Conservation (phyloP, 2,329 filamentous ascomycete species). For the Aspergillus sp. region DNA sequence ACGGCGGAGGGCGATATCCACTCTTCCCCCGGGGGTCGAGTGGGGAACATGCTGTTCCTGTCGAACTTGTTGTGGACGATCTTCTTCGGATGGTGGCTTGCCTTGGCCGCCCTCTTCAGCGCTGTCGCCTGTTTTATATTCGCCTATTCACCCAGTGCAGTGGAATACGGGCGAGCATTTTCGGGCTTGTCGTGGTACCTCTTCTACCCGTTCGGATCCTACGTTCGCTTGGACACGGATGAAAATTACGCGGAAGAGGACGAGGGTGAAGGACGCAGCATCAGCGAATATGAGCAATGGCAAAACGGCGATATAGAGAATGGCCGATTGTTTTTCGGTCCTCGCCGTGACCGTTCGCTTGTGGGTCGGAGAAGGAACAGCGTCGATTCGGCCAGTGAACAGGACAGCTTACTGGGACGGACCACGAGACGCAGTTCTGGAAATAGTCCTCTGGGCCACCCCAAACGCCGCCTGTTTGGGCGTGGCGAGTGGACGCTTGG, state of each 20-base stretch:
- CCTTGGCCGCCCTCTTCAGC: constrained; percentile 69
- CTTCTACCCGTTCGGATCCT: constrained; percentile 95
- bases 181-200: constrained; percentile 82
- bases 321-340: constrained; percentile 92
- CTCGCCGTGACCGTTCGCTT: constrained; percentile 70
- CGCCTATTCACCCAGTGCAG: constrained; percentile 72
- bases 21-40: constrained; percentile 82
- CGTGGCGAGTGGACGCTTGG: constrained; percentile 94
- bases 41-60: constrained; percentile 77
- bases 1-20: constrained; percentile 96
- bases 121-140: constrained; percentile 77
- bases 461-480: constrained; percentile 87
- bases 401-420: constrained; percentile 79
- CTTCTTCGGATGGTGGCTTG: constrained; percentile 95
- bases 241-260: constrained; percentile 94
- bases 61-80: constrained; percentile 92
- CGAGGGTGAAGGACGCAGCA: constrained; percentile 90
- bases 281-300: constrained; percentile 99
- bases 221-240: constrained; percentile 88
- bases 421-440: constrained; percentile 51
- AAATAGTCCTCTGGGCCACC: constrained; percentile 42
- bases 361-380: constrained; percentile 84
- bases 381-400: constrained; percentile 84
- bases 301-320: constrained; percentile 96
- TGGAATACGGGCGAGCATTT: constrained; percentile 81